Evolutionary conservation across 176 grass and related monocot species (phyloP).

Genomic region (Melocanna baccifera): DNA sequence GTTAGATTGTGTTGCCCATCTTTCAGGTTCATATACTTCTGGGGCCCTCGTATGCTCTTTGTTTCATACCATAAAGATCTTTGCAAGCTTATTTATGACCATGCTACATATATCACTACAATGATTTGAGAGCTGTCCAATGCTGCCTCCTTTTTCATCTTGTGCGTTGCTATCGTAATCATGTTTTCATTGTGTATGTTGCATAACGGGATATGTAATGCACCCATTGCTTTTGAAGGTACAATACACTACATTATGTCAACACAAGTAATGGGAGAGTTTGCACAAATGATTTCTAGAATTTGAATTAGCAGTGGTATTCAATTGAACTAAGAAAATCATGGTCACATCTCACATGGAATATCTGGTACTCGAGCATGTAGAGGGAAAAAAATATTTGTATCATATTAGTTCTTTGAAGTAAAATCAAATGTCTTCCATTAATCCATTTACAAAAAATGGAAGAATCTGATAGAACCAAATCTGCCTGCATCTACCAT

Average conservation of each 20-base stretch:
- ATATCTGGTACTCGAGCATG: constrained; percentile 26
- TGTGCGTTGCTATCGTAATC: neutral
- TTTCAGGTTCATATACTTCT: neutral
- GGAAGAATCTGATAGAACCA: constrained; percentile 58
- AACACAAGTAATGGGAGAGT: neutral
- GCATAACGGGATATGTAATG: neutral
- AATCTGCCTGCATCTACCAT: constrained; percentile 53
- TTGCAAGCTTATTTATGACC: neutral
- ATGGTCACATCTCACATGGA: constrained; percentile 31
- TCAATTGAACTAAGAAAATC: constrained; percentile 25
- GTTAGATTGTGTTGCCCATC: neutral
- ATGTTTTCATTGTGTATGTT: neutral
- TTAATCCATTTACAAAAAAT: constrained; percentile 63
- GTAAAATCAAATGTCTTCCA: constrained; percentile 35
- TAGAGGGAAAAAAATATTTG: constrained; percentile 26
- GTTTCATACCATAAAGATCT: constrained; percentile 7
- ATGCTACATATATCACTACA: neutral
- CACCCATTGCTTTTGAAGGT: constrained; percentile 5
- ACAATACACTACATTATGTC: neutral
- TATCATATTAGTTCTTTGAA: constrained; percentile 56
- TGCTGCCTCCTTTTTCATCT: neutral
- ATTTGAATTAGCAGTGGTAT: constrained; percentile 38
- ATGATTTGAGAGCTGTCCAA: constrained; percentile 3
- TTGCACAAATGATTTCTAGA: neutral
- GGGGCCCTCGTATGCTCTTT: neutral